Evolutionary conservation across 371 early-diverging fungal genomes (phyloP).

Genomic region (Encephalitozoon romaleae): DNA sequence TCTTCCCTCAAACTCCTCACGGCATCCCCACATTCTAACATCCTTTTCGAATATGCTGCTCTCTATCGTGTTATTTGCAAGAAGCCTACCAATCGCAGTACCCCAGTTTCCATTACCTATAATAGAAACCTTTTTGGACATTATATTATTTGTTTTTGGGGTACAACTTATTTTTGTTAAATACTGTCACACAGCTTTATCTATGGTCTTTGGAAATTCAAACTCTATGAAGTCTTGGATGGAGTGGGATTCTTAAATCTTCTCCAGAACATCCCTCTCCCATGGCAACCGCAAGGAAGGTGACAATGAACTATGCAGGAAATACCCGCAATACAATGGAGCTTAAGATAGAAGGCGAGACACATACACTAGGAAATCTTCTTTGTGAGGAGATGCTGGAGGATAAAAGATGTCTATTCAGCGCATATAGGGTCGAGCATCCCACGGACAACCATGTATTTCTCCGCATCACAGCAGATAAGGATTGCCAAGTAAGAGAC

Average conservation of each 20-base stretch:
- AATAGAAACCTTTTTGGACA: slow-evolving; percentile 43
- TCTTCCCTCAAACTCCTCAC: slow-evolving; percentile 72
- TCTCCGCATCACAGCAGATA: slow-evolving; percentile 25
- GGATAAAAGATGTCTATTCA: slow-evolving; percentile 39
- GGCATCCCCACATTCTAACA: slow-evolving; percentile 87
- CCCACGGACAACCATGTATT: slow-evolving; percentile 40
- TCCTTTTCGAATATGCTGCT: slow-evolving; percentile 66
- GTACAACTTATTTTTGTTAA: not conserved
- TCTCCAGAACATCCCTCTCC: not conserved
- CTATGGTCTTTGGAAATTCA: not conserved
- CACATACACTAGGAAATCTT: slow-evolving; percentile 43
- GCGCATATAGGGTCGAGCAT: slow-evolving; percentile 48
- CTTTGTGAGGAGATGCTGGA: slow-evolving; percentile 33
- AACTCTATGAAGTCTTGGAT: not conserved
- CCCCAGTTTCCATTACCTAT: slow-evolving; percentile 65
- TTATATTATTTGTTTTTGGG: slow-evolving; percentile 16
- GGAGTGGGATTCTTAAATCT: not conserved
- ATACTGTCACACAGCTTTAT: not conserved
- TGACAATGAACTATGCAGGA: slow-evolving; percentile 26
- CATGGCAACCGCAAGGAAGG: not conserved
- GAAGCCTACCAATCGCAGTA: slow-evolving; percentile 79
- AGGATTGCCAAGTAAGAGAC: slow-evolving; percentile 1
- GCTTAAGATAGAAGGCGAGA: slow-evolving; percentile 33
- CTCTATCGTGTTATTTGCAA: slow-evolving; percentile 67
- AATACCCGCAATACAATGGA: slow-evolving; percentile 45